Evolutionary conservation across 148 eudicot genomes (phyloP), one percentile per base, ranked within the genome.

Genomic region (Rhododendron simsii): DNA sequence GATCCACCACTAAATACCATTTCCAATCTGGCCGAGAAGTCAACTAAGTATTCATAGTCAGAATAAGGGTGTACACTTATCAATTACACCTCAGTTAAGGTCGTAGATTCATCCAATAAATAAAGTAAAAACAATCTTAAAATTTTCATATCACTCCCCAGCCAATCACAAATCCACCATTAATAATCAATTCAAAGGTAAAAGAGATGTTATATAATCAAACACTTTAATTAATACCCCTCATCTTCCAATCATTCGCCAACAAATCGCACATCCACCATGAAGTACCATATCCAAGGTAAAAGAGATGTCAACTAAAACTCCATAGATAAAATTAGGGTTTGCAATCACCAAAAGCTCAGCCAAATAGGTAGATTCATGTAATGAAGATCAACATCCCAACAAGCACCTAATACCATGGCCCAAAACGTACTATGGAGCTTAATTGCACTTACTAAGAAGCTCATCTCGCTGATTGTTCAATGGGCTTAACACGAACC

Each of bases 211-310:
- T 11, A 77, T 80, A 65, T 16, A 50, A 80, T 33, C 65, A 80
- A n/a, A 51, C 48, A 14, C 15, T 1, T 5, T 7, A 76, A 39
- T 18, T 7, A 7, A 30, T 30, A 50, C 83, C 55, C 3, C n/a
- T 21, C 26, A n/a, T 63, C 71, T n/a, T 63, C 71, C 71, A 21
- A 63, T 63, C 28, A 63, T 10, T 63, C 71, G 16, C 78, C 47
- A 74, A 74, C 12, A 83, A 45, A 83, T 8, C 78, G 35, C 18
- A 45, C 57, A 83, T 83, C 85, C 78, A 48, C 18, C 48, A 83
- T 28, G 35, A n/a, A 50, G 44, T 7, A 48, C 45, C 74, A 28
- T 71, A 7, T 26, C 33, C 79, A 71, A 83, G 16, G 63, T 28
- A 71, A 4, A 47, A 48, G 44, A 71, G n/a, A 71, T 20, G 39